Evolutionary conservation across 2,329 filamentous ascomycete species (phyloP).

Genomic region (Penicillium paneum): DNA sequence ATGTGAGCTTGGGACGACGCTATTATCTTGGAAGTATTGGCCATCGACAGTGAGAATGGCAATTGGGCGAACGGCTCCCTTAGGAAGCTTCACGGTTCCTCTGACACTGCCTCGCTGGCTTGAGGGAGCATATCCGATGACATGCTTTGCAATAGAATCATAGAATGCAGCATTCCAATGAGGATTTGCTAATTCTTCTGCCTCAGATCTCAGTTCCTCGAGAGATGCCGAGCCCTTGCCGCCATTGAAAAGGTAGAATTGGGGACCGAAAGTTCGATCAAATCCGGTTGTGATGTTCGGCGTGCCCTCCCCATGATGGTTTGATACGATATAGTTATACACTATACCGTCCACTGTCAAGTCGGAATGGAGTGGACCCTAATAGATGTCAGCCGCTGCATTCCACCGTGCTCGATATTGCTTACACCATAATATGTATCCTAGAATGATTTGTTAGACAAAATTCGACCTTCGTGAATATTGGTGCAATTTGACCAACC

Average conservation of each 20-base stretch:
- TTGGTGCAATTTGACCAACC: conserved; percentile 50
- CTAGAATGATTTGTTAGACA: conserved; percentile 6
- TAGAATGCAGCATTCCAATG: conserved; percentile 61
- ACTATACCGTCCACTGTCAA: conserved; percentile 63
- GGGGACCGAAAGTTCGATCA: conserved; percentile 63
- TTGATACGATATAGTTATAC: conserved; percentile 63
- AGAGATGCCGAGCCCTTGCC: conserved; percentile 48
- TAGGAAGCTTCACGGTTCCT: conserved; percentile 52
- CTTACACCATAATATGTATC: conserved; percentile 31
- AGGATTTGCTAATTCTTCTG: conserved; percentile 50
- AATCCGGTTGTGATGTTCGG: conserved; percentile 64
- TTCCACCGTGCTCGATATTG: not conserved
- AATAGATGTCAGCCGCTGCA: not conserved
- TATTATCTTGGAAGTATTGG: conserved; percentile 59
- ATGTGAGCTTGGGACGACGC: conserved; percentile 52
- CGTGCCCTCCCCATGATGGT: conserved; percentile 61
- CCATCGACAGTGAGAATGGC: conserved; percentile 55
- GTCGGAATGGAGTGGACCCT: conserved; percentile 61
- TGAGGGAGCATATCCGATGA: conserved; percentile 58
- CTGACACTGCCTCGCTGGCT: conserved; percentile 51
- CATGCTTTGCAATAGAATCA: conserved; percentile 58
- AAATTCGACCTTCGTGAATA: not conserved
- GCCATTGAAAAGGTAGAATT: conserved; percentile 63
- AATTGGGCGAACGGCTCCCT: conserved; percentile 51
- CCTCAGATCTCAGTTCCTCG: conserved; percentile 53